Evolutionary conservation across 2,329 filamentous ascomycete genomes (phyloP).

Genomic region (Gyromitra esculenta): DNA sequence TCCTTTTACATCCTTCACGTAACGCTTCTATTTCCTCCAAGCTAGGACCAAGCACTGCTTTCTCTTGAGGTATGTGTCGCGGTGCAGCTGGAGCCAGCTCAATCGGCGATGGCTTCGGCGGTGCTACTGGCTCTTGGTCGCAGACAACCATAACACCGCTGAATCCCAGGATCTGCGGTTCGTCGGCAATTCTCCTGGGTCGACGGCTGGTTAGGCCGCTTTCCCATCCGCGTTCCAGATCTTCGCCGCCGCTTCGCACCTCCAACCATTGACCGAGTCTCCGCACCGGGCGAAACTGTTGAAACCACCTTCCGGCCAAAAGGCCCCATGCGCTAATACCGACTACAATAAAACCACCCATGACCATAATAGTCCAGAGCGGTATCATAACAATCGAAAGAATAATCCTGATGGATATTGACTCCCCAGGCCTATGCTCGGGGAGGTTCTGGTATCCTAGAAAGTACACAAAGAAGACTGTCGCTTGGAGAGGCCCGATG

Average conservation of each 20-base stretch:
- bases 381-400: conserved; percentile 52
- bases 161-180: conserved; percentile 44
- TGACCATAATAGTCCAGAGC: conserved; percentile 52
- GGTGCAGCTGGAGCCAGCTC: conserved; percentile 45
- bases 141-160: conserved; percentile 52
- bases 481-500: conserved; percentile 45
- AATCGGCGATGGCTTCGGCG: conserved; percentile 42
- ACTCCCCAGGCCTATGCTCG: conserved; percentile 48
- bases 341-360: conserved; percentile 52
- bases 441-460: conserved; percentile 53
- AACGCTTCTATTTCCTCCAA: conserved; percentile 46
- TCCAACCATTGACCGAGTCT: conserved; percentile 48
- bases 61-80: conserved; percentile 46
- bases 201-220: conserved; percentile 36
- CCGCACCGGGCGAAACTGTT: conserved; percentile 48
- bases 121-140: conserved; percentile 45
- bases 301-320: conserved; percentile 51
- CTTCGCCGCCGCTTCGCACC: conserved; percentile 44
- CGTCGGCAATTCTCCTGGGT: conserved; percentile 26
- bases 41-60: conserved; percentile 34
- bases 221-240: conserved; percentile 51
- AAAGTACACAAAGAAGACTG: conserved; percentile 47
- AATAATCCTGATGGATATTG: conserved; percentile 44
- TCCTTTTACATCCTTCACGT: conserved; percentile 46
- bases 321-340: conserved; percentile 52